Evolutionary conservation across 2,329 filamentous ascomycete species (phyloP).

Genomic region (Colletotrichum cordylinicola): DNA sequence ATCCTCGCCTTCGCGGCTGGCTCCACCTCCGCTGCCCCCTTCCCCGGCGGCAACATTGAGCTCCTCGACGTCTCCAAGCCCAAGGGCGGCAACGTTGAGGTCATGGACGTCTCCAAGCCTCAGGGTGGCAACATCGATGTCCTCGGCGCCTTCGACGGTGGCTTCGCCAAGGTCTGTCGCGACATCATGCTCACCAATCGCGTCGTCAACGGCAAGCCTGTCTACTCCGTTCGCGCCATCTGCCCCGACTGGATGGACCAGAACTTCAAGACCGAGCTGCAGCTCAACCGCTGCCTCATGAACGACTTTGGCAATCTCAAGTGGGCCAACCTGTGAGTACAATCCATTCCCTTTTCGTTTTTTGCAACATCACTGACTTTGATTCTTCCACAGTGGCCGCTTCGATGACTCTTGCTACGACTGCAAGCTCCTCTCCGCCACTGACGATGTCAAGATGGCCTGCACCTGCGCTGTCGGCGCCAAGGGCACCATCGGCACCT

Average conservation of each 20-base stretch:
- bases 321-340: constrained; percentile 5
- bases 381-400: background rate
- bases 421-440: constrained; percentile 6
- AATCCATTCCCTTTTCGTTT: background rate
- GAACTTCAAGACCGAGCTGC: background rate
- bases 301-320: constrained; percentile 12
- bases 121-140: background rate
- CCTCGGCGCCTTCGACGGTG: background rate
- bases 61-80: background rate
- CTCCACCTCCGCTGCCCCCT: background rate
- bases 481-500: background rate
- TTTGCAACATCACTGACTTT: background rate
- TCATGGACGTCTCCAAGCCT: background rate
- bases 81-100: background rate
- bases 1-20: background rate
- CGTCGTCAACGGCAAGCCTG: background rate
- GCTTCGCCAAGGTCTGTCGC: constrained; percentile 1
- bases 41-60: background rate
- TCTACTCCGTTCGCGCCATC: constrained; percentile 7
- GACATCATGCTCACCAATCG: background rate
- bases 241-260: background rate
- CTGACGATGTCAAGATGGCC: background rate
- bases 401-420: constrained; percentile 7
- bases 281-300: constrained; percentile 19
- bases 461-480: background rate